Conservation (phyloP, 306 rosid species). For the Potentilla sterilis region DNA sequence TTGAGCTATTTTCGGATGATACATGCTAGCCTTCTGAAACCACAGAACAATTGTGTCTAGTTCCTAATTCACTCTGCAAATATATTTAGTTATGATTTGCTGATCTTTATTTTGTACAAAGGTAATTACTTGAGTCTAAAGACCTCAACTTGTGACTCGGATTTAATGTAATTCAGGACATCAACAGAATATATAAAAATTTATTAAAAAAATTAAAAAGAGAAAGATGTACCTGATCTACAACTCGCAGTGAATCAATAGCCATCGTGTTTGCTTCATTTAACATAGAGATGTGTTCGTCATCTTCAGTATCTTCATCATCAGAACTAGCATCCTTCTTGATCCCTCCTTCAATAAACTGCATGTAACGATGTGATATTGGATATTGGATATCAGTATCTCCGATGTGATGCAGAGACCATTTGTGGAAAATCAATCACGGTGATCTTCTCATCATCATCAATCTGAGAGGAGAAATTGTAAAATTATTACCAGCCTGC, state of each 20-base stretch:
- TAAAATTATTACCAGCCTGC: background rate
- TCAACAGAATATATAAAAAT: background rate
- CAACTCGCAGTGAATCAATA: slow-evolving; percentile 47
- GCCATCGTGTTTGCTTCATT: slow-evolving; percentile 33
- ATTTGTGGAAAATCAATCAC: slow-evolving; percentile 95
- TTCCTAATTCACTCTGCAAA: no score
- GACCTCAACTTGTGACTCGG: background rate
- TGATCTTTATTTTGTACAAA: background rate
- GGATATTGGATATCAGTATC: slow-evolving; percentile 16
- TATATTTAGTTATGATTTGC: background rate
- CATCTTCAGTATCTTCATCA: slow-evolving; percentile 47
- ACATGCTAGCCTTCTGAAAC: no score
- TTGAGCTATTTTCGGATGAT: no score
- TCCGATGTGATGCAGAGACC: slow-evolving; percentile 79
- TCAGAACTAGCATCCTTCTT: slow-evolving; percentile 49
- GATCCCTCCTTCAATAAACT: slow-evolving; percentile 61
- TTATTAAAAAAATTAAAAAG: background rate
- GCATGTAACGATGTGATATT: slow-evolving; percentile 26
- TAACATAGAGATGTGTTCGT: slow-evolving; percentile 16
- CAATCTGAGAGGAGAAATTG: slow-evolving; percentile 48
- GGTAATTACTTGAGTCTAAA: no score
- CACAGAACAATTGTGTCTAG: no score
- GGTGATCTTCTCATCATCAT: slow-evolving; percentile 76
- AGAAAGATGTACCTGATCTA: slow-evolving; percentile 41
- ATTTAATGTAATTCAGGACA: background rate